These are phyloP conservation scores for Yamagishiella unicocca DNA, from an alignment of 139 green algal genomes.

Conservation along the genomic window DNA sequence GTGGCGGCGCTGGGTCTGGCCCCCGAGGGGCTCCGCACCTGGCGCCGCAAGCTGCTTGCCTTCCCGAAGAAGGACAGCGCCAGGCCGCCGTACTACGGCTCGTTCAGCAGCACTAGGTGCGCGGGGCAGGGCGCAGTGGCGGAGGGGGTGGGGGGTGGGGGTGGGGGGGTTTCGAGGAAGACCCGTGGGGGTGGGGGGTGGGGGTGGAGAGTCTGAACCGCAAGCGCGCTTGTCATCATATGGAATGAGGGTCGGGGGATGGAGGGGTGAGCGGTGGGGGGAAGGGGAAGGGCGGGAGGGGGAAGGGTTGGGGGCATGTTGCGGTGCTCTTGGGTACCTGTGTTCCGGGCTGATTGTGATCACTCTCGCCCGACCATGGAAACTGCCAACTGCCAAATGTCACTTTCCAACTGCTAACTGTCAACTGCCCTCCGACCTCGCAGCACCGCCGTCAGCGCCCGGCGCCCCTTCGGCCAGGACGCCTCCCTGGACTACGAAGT, in stretches of 20 bases:
- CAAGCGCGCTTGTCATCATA: no score
- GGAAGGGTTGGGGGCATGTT: neutral
- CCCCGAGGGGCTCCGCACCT: slow-evolving; percentile 48
- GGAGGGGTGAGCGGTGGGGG: no score
- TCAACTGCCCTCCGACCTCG: neutral
- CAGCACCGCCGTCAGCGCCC: slow-evolving; percentile 54
- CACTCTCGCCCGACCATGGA: no score
- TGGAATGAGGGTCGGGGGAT: no score
- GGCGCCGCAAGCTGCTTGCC: slow-evolving; percentile 72
- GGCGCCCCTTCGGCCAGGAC: slow-evolving; percentile 65
- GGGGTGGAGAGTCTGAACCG: no score
- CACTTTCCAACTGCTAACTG: neutral
- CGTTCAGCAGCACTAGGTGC: slow-evolving; percentile 56
- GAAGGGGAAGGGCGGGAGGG: neutral
- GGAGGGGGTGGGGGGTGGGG: no score
- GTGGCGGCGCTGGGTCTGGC: neutral
- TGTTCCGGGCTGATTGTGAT: no score
- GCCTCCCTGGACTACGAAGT: slow-evolving; percentile 82
- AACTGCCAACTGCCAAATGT: no score
- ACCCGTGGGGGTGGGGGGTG: no score
- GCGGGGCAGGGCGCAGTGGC: neutral
- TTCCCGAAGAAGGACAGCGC: slow-evolving; percentile 28
- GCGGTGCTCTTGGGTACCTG: no score
- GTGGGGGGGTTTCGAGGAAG: no score
- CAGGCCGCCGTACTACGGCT: slow-evolving; percentile 78